Conservation (phyloP, 1,284 basidiomycete species). For the Retiboletus fuscus region DNA sequence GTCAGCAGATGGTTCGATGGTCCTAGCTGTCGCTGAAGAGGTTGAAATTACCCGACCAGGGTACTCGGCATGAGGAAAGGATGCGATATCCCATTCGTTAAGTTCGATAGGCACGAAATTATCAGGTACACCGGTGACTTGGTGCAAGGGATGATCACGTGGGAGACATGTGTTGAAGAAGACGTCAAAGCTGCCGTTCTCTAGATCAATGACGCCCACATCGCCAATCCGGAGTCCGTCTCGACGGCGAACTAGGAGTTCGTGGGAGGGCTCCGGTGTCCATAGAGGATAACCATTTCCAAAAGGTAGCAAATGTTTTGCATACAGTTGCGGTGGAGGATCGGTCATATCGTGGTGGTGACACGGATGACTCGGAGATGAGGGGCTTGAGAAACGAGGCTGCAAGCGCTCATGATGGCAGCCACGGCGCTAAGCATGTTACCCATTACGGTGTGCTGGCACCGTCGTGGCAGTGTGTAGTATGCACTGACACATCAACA, state of each 20-base stretch:
- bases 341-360: not conserved
- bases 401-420: too few relatives aligned
- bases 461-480: too few relatives aligned
- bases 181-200: constrained; percentile 42
- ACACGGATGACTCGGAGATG: too few relatives aligned
- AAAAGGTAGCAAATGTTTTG: constrained; percentile 40
- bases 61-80: constrained; percentile 20
- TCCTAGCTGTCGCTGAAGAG: constrained; percentile 21
- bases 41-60: constrained; percentile 27
- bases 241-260: constrained; percentile 33
- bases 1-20: constrained; percentile 7
- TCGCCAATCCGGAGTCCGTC: constrained; percentile 46
- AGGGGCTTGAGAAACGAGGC: too few relatives aligned
- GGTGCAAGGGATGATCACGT: constrained; percentile 24
- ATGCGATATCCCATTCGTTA: constrained; percentile 14
- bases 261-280: constrained; percentile 41
- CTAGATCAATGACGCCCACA: constrained; percentile 38
- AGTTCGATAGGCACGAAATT: constrained; percentile 26
- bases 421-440: too few relatives aligned
- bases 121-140: constrained; percentile 30
- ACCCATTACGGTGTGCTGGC: too few relatives aligned
- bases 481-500: too few relatives aligned
- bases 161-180: constrained; percentile 47
- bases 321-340: constrained; percentile 28
- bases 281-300: constrained; percentile 43